A percentile compares a stretch with the other conserved stretches of the same genome.
Evolutionary conservation across 108 stramenopile species (phyloP).

Genomic region (Pseudonitzschia multistriata): DNA sequence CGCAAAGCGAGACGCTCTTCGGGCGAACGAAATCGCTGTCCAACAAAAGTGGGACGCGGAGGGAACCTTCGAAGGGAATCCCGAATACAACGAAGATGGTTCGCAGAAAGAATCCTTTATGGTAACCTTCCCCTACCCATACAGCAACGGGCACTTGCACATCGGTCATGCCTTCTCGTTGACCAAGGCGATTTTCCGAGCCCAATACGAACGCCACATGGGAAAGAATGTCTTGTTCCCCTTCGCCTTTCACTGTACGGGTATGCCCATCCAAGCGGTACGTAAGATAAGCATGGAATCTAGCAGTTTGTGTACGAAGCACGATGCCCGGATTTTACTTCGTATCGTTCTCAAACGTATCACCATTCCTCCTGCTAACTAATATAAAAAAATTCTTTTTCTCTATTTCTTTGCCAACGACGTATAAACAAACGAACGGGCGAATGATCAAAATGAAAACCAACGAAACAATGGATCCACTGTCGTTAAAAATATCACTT

Average conservation of each 20-base stretch:
- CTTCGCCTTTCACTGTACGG: conserved; percentile 99
- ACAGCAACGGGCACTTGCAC: conserved; percentile 97
- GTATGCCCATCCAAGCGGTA: conserved; percentile 98
- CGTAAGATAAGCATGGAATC: too few species aligned
- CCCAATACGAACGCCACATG: conserved; percentile 89
- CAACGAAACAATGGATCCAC: too few species aligned
- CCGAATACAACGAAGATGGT: conserved; percentile 19
- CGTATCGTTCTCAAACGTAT: too few species aligned
- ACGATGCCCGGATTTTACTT: too few species aligned
- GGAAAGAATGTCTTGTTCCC: conserved; percentile 97
- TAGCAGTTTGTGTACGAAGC: too few species aligned
- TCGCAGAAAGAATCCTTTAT: conserved; percentile 77
- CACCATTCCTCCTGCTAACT: too few species aligned
- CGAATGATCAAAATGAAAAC: not conserved
- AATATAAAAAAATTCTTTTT: too few species aligned
- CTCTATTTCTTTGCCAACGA: too few species aligned
- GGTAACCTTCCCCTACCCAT: conserved; percentile 98
- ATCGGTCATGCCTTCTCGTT: conserved; percentile 97
- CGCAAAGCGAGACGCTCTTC: conserved; percentile 82
- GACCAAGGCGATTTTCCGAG: conserved; percentile 96
- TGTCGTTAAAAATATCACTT: not conserved
- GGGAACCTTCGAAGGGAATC: conserved; percentile 73
- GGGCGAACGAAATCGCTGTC: conserved; percentile 65
- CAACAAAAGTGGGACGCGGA: conserved; percentile 78
- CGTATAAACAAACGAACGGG: not conserved